These are phyloP conservation scores for Leishmania amazonensis DNA, from an alignment of 208 protist species.

Conservation along the genomic window DNA sequence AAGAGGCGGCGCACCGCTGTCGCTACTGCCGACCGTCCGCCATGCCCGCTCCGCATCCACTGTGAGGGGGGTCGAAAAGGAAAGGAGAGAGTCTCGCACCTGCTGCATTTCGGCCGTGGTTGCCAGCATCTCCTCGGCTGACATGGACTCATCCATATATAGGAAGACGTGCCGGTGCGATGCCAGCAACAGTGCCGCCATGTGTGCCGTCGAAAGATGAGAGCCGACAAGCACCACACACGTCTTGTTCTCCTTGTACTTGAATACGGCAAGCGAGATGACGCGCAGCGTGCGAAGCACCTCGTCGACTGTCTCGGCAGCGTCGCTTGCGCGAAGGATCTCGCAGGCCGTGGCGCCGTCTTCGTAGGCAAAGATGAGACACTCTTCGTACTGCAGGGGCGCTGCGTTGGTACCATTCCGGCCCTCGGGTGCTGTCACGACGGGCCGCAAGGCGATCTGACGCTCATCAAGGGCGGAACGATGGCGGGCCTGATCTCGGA, in stretches of 20 bases:
- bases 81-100: slow-evolving; percentile 30
- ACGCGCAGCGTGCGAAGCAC: slow-evolving; percentile 31
- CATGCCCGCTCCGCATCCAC: slow-evolving; percentile 9
- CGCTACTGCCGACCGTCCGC: not conserved
- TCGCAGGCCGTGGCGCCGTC: slow-evolving; percentile 38
- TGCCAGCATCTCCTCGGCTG: slow-evolving; percentile 28
- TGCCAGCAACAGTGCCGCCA: slow-evolving; percentile 37
- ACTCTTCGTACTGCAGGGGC: slow-evolving; percentile 43
- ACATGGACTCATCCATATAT: slow-evolving; percentile 37
- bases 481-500: slow-evolving; percentile 27
- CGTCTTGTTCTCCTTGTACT: slow-evolving; percentile 28
- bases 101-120: slow-evolving; percentile 33
- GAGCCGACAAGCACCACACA: slow-evolving; percentile 29
- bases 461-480: slow-evolving; percentile 16
- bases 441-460: slow-evolving; percentile 13
- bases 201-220: slow-evolving; percentile 44
- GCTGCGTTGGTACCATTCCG: not conserved
- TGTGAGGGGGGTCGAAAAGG: slow-evolving; percentile 9
- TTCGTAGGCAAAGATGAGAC: slow-evolving; percentile 67
- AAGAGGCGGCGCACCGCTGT: slow-evolving; percentile 1
- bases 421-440: not conserved
- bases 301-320: slow-evolving; percentile 21
- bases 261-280: slow-evolving; percentile 45
- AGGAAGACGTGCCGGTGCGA: slow-evolving; percentile 39
- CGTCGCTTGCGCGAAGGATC: slow-evolving; percentile 26